Base-by-base conservation (phyloP, 2,329 filamentous ascomycete genomes). In the Arthrobotrys megalospora region DNA sequence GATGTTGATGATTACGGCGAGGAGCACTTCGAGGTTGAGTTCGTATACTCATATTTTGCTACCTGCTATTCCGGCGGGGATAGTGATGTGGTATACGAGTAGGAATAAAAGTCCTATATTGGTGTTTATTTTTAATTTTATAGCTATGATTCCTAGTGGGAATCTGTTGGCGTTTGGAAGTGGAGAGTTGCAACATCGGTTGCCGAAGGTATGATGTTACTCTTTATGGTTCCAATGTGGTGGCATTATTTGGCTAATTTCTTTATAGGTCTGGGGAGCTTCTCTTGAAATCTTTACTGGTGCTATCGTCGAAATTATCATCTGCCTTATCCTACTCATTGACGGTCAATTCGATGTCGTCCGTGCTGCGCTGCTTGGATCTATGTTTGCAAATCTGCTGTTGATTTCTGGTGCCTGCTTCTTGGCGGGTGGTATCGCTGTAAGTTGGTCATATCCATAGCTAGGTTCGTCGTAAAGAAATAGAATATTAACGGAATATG, bases 341-440 rank as follows among this genome's bases (percentile, higher is more conserved):
- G 84, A 86, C 1, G 79, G 86, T 52, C 84, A 86, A 83, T 90
- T 91, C 79, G 86, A 88, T 16, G 92, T 96, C 81, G 93, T 96
- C 81, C 90, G 93, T 82, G 92, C 92, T 65, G 93, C 93, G 24
- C 94, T 96, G 69, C 85, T 96, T 0, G 93, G 93, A 43, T 95
- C 92, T 0, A 92, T 96, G 53, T 84, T 97, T 48, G 93, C 93
- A 10, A 96, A 93, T 38, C 88, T 96, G 85, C 85, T 96, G 50
- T 86, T 96, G 0, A 96, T 93, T 81, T 85, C 96, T 21, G 93
- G 93, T 0, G 82, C 91, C 62, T 96, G 93, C 83, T 96, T 97
- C 85, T 89, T 95, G 79, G 88, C 90, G 28, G 92, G 92, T 47
- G 93, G 93, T 10, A 80, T 95, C 38, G 75, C 75, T 47, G 63